These are phyloP conservation scores for Irpex rosettiformis DNA, from an alignment of 1,284 basidiomycete genomes.

Conservation along the genomic window DNA sequence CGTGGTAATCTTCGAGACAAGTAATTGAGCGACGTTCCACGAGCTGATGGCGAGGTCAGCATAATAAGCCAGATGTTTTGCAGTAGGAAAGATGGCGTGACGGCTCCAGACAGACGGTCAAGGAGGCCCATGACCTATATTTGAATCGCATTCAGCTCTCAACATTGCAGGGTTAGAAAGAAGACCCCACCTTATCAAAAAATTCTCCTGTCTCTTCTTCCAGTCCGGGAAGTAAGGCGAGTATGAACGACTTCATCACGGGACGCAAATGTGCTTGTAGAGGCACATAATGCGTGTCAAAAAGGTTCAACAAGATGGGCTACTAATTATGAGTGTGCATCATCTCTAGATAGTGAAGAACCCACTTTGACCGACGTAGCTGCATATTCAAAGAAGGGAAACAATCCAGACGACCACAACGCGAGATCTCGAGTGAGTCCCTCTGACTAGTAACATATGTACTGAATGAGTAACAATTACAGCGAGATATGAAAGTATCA, in stretches of 20 bases:
- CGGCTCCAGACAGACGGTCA: slow-evolving; percentile 78
- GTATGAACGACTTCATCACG: slow-evolving; percentile 89
- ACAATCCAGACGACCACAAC: slow-evolving; percentile 94
- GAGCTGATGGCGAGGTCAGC: slow-evolving; percentile 83
- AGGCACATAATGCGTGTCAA: slow-evolving; percentile 89
- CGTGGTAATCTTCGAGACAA: slow-evolving; percentile 77
- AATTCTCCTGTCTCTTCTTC: slow-evolving; percentile 97
- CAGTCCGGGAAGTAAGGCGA: slow-evolving; percentile 89
- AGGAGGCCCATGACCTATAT: slow-evolving; percentile 77
- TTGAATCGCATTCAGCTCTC: neutral
- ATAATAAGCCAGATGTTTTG: slow-evolving; percentile 95
- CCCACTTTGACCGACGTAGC: slow-evolving; percentile 89
- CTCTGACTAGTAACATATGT: slow-evolving; percentile 60
- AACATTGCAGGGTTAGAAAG: neutral
- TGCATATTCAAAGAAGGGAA: slow-evolving; percentile 98
- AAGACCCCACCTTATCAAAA: slow-evolving; percentile 77
- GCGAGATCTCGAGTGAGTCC: slow-evolving; percentile 86
- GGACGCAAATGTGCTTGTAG: slow-evolving; percentile 82
- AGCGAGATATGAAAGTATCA: neutral
- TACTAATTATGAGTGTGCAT: slow-evolving; percentile 27
- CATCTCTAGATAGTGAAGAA: neutral
- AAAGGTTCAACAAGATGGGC: slow-evolving; percentile 84
- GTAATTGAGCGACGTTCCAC: slow-evolving; percentile 87
- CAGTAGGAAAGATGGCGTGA: slow-evolving; percentile 87
- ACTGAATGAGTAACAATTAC: neutral